Percentiles rank a stretch among this genome's conserved stretches.
Conservation (phyloP, 176 grass and related monocot genomes). For the Carex pumila region DNA sequence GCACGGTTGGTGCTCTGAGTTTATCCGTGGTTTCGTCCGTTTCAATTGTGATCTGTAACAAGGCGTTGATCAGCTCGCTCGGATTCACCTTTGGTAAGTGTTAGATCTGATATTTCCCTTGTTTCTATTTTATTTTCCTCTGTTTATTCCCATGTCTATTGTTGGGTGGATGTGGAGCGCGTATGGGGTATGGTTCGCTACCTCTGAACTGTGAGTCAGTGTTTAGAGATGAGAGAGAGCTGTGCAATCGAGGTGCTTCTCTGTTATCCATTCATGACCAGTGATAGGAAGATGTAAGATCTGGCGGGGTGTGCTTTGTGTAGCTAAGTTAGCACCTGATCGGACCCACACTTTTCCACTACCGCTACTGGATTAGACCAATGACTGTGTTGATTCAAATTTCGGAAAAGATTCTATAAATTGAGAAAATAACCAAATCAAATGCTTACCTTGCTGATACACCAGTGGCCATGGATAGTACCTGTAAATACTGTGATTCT, state of each 20-base stretch:
- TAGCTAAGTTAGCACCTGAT: neutral
- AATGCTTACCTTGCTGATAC: neutral
- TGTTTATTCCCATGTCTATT: neutral
- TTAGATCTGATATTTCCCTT: slow-evolving; percentile 4
- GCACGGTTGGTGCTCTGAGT: slow-evolving; percentile 81
- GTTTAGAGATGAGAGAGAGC: neutral
- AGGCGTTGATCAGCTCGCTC: slow-evolving; percentile 93
- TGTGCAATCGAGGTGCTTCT: neutral
- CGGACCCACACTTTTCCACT: neutral
- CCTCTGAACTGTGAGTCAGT: neutral
- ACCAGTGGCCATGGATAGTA: neutral
- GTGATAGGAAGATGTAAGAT: neutral
- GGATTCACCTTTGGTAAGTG: slow-evolving; percentile 88
- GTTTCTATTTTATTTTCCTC: neutral
- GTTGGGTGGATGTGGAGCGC: neutral
- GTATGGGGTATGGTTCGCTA: neutral
- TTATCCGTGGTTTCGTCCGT: slow-evolving; percentile 95
- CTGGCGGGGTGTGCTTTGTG: neutral
- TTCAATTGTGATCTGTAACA: slow-evolving; percentile 98
- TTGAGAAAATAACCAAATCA: neutral
- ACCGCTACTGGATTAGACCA: neutral
- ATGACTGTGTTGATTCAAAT: neutral
- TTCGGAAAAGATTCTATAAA: neutral
- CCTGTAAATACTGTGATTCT: neutral
- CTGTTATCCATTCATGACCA: neutral